Conservation (phyloP, 768 basidiomycete species). For the Clathrus columnatus region DNA sequence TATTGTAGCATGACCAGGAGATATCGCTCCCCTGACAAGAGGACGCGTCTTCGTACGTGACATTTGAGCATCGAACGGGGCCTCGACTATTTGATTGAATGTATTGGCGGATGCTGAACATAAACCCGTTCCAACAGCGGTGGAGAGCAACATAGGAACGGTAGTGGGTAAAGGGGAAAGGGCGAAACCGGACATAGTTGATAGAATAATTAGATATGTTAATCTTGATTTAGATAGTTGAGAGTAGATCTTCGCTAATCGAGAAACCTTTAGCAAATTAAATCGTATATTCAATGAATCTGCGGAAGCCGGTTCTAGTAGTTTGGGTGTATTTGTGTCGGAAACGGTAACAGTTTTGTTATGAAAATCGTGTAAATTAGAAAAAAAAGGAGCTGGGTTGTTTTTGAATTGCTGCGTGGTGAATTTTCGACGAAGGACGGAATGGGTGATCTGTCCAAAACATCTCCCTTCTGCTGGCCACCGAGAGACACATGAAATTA, state of each 20-base stretch:
- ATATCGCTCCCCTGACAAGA: conserved; percentile 76
- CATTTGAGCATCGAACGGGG: conserved; percentile 97
- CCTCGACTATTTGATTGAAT: conserved; percentile 89
- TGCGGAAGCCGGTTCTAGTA: neutral
- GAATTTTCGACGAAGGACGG: neutral
- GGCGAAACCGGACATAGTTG: conserved; percentile 87
- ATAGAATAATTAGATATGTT: conserved; percentile 75
- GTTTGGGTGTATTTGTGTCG: neutral
- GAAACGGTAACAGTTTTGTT: neutral
- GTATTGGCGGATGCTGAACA: conserved; percentile 92
- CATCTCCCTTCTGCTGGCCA: neutral
- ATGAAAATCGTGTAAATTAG: neutral
- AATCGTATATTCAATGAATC: neutral
- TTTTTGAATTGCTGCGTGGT: neutral
- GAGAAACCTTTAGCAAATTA: conserved; percentile 26
- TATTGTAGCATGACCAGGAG: conserved; percentile 70
- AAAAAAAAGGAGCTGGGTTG: neutral
- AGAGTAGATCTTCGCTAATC: conserved; percentile 55
- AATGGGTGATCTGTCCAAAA: neutral
- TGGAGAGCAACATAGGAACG: conserved; percentile 74
- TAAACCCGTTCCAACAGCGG: conserved; percentile 82
- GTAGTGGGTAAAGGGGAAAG: conserved; percentile 82
- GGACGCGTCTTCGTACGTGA: conserved; percentile 81
- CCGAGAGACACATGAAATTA: neutral
- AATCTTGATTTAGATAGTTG: conserved; percentile 83